These are phyloP conservation scores for Dittrichia graveolens DNA, from an alignment of 129 eudicot genomes.

Conservation along the genomic window DNA sequence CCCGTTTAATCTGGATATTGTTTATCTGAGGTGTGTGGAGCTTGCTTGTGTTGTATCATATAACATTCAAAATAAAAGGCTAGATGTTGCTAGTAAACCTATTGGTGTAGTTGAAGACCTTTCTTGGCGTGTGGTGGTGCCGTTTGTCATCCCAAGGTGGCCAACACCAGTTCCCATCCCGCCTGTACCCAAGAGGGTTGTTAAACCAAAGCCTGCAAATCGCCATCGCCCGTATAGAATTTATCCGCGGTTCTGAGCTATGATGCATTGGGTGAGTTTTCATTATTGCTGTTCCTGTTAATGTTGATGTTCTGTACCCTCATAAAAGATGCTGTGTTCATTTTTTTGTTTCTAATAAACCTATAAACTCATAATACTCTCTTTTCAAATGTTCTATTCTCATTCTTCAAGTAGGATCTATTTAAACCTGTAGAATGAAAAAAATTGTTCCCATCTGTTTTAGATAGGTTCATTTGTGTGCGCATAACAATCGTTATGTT, in stretches of 20 bases:
- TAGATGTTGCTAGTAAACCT: conserved; percentile 44
- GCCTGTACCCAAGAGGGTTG: conserved; percentile 23
- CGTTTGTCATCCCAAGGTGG: conserved; percentile 60
- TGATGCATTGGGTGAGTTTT: conserved; percentile 6
- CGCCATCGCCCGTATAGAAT: conserved; percentile 20
- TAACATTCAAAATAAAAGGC: conserved; percentile 30
- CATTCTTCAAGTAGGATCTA: neutral
- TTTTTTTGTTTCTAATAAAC: conserved; percentile 3
- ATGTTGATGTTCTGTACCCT: conserved; percentile 2
- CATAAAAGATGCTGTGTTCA: conserved; percentile 17
- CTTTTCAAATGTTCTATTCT: neutral
- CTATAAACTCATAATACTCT: neutral
- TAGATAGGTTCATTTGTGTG: neutral
- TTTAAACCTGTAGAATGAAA: neutral
- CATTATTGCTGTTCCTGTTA: conserved; percentile 12
- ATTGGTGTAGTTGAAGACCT: conserved; percentile 49
- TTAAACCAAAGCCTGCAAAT: conserved; percentile 19
- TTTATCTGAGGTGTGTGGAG: conserved; percentile 54
- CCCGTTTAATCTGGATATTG: conserved; percentile 44
- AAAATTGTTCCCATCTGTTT: neutral
- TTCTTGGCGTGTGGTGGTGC: conserved; percentile 60
- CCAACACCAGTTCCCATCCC: conserved; percentile 54
- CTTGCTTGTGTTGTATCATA: conserved; percentile 49
- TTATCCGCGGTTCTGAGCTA: conserved; percentile 17
- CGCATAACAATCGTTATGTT: conserved; percentile 7